Conservation (phyloP, 257 asterid species). For the Prunella vulgaris region DNA sequence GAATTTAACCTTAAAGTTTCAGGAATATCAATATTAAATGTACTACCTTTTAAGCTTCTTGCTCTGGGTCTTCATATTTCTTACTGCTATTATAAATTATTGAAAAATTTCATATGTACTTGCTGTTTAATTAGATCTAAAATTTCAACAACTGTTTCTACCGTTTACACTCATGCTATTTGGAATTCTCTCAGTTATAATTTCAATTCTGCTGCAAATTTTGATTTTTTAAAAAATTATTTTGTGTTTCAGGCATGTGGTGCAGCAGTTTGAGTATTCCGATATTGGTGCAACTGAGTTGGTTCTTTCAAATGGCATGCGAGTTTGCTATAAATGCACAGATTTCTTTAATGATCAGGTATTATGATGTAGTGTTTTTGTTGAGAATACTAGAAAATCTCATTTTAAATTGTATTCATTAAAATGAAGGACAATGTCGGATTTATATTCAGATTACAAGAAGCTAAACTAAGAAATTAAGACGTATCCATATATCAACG, state of each 20-base stretch:
- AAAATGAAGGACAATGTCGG: not conserved
- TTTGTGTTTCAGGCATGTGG: slow-evolving; percentile 47
- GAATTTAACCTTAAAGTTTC: slow-evolving; percentile 6
- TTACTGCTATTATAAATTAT: slow-evolving; percentile 1
- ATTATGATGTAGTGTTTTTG: slow-evolving; percentile 3
- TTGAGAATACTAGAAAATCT: not conserved
- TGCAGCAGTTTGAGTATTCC: slow-evolving; percentile 64
- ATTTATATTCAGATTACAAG: not conserved
- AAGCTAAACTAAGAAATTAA: not conserved
- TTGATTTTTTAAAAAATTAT: slow-evolving; percentile 9
- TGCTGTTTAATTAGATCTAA: not conserved
- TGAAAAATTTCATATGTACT: slow-evolving; percentile 10
- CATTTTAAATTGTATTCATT: not conserved
- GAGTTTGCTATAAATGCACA: slow-evolving; percentile 91
- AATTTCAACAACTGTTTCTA: slow-evolving; percentile 2
- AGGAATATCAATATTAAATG: not conserved
- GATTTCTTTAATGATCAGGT: slow-evolving; percentile 97
- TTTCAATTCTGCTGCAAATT: not conserved
- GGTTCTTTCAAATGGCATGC: slow-evolving; percentile 86
- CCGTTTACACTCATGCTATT: not conserved
- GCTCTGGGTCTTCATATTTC: slow-evolving; percentile 7
- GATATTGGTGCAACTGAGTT: slow-evolving; percentile 70
- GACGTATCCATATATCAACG: not conserved
- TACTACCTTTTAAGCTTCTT: not conserved
- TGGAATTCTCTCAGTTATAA: not conserved